These are phyloP conservation scores for Juncus effusus DNA, from an alignment of 176 grass and related monocot genomes.

Conservation along the genomic window DNA sequence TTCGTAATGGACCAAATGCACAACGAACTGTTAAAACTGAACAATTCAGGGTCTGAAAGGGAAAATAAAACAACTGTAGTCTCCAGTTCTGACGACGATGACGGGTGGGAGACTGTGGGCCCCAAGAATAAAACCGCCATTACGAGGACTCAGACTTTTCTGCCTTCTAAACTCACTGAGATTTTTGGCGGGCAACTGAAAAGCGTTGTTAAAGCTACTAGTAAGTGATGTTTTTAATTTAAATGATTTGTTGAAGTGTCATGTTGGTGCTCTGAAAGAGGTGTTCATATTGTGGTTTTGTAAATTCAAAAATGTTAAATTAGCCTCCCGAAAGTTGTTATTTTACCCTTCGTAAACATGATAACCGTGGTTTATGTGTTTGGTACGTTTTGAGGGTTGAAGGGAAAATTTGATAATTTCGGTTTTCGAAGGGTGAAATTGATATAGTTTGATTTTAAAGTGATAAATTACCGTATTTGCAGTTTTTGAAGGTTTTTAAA, in stretches of 20 bases:
- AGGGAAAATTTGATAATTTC: too few relatives aligned
- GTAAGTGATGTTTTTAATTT: constrained; percentile 32
- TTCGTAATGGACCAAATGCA: constrained; percentile 97
- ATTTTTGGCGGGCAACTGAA: constrained; percentile 94
- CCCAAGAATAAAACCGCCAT: constrained; percentile 90
- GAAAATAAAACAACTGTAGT: constrained; percentile 44
- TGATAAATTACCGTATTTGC: too few relatives aligned
- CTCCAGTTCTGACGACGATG: constrained; percentile 64
- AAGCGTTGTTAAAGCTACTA: constrained; percentile 80
- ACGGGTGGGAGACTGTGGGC: constrained; percentile 98
- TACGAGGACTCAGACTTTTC: constrained; percentile 81
- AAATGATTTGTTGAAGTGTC: background rate
- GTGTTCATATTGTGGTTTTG: too few relatives aligned
- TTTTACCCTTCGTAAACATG: too few relatives aligned
- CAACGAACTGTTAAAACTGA: constrained; percentile 85
- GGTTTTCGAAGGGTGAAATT: too few relatives aligned
- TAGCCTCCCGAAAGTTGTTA: too few relatives aligned
- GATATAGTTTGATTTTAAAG: too few relatives aligned
- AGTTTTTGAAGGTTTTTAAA: too few relatives aligned
- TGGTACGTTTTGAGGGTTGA: too few relatives aligned
- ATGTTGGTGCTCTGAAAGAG: background rate
- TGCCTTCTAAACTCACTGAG: constrained; percentile 76
- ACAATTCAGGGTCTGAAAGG: constrained; percentile 38
- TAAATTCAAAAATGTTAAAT: too few relatives aligned
- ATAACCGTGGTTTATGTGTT: too few relatives aligned